These are phyloP conservation scores for Artomyces pyxidatus DNA, from an alignment of 768 basidiomycete species.

Conservation along the genomic window DNA sequence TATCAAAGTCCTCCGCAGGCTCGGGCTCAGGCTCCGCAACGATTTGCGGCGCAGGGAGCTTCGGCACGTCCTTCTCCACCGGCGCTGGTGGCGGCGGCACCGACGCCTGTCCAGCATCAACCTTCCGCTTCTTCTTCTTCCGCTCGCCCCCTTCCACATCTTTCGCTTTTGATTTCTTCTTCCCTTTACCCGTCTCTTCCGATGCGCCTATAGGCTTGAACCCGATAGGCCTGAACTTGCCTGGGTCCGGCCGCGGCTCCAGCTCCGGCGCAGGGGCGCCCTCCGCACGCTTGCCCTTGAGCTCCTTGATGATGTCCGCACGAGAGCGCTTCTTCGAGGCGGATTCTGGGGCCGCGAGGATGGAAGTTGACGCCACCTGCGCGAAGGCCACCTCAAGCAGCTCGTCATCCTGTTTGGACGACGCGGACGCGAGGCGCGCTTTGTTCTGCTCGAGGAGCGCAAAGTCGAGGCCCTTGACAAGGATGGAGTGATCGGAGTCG, in stretches of 20 bases:
- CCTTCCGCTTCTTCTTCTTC: constrained; percentile 55
- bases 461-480: constrained; percentile 86
- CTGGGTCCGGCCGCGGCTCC: constrained; percentile 22
- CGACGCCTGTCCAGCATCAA: constrained; percentile 18
- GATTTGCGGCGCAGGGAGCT: constrained; percentile 12
- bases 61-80: constrained; percentile 8
- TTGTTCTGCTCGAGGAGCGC: constrained; percentile 81
- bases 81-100: neutral
- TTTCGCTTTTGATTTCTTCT: constrained; percentile 42
- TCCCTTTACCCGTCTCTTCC: constrained; percentile 32
- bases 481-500: constrained; percentile 76
- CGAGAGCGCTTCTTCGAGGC: constrained; percentile 63
- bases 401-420: constrained; percentile 63
- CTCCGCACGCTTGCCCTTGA: constrained; percentile 52
- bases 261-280: constrained; percentile 11
- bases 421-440: constrained; percentile 42
- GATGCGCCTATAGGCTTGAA: constrained; percentile 52
- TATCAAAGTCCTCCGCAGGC: constrained; percentile 64
- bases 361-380: constrained; percentile 32
- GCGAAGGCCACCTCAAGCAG: constrained; percentile 69
- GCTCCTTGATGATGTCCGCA: constrained; percentile 64
- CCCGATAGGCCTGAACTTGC: constrained; percentile 47
- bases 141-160: constrained; percentile 30
- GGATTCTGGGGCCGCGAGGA: constrained; percentile 12
- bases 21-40: constrained; percentile 31